A percentile compares a stretch with the other conserved stretches of the same genome.
These are phyloP conservation scores for Fusarium algeriense DNA, from an alignment of 2,329 filamentous ascomycete species.

Conservation along the genomic window DNA sequence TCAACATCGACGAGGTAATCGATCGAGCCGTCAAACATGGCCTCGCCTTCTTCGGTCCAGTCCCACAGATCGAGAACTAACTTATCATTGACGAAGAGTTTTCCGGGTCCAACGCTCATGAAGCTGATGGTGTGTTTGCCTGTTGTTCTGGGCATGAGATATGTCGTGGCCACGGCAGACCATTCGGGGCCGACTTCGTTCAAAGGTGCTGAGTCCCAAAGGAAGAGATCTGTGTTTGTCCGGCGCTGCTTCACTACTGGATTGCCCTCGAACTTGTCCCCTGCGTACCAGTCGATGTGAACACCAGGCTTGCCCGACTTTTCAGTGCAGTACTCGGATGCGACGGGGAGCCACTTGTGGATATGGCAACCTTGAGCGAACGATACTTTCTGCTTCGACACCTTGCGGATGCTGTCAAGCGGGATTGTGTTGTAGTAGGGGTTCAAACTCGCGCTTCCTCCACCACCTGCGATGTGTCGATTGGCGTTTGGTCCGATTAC, in stretches of 20 bases:
- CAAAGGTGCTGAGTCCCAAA: constrained; percentile 76
- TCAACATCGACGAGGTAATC: constrained; percentile 72
- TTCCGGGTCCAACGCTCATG: constrained; percentile 74
- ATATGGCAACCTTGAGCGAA: constrained; percentile 60
- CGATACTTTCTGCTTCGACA: constrained; percentile 66
- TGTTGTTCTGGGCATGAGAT: constrained; percentile 67
- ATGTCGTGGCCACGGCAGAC: constrained; percentile 73
- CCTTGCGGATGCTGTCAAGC: constrained; percentile 68
- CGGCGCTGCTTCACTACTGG: constrained; percentile 70
- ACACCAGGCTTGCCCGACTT: constrained; percentile 69
- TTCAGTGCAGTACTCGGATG: constrained; percentile 45
- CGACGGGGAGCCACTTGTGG: constrained; percentile 48
- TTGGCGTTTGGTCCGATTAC: constrained; percentile 77
- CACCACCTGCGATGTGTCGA: constrained; percentile 74
- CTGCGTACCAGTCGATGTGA: constrained; percentile 72
- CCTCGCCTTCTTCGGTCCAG: constrained; percentile 76
- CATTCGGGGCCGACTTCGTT: constrained; percentile 71
- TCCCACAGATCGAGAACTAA: constrained; percentile 75
- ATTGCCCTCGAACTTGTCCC: constrained; percentile 71
- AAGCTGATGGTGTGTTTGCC: constrained; percentile 76
- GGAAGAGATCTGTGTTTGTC: constrained; percentile 74
- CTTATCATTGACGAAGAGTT: constrained; percentile 69
- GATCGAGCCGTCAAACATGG: constrained; percentile 77
- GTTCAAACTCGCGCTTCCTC: constrained; percentile 75
- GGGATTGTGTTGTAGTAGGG: constrained; percentile 77